phyloP scores from a whole-genome alignment of 768 basidiomycete genomes.

The Termitomyces sp. region DNA sequence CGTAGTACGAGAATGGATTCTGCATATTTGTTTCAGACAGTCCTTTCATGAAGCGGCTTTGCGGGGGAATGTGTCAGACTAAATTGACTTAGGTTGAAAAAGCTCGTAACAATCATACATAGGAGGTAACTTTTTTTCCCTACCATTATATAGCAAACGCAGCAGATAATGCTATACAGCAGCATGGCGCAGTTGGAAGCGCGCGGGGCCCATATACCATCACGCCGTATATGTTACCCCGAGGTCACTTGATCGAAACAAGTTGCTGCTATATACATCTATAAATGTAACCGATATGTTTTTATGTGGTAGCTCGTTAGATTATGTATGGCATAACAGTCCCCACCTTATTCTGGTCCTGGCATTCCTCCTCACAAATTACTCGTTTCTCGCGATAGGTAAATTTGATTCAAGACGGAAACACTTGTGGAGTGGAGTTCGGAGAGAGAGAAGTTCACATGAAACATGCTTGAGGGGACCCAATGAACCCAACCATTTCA shows the following conservation, averaged over 20 bases:
- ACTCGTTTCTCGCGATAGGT: neutral
- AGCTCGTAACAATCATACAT: too few relatives aligned
- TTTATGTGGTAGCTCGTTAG: too few relatives aligned
- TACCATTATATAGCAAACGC: too few relatives aligned
- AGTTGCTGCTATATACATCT: constrained; percentile 13
- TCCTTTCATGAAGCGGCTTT: neutral
- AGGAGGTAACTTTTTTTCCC: too few relatives aligned
- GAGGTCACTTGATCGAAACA: constrained; percentile 12
- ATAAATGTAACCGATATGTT: too few relatives aligned
- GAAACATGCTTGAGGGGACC: too few relatives aligned
- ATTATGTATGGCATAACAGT: too few relatives aligned
- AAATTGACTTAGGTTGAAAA: too few relatives aligned
- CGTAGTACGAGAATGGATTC: neutral
- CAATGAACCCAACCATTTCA: neutral
- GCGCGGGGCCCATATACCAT: constrained; percentile 6
- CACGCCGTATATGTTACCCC: neutral
- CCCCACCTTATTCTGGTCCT: too few relatives aligned
- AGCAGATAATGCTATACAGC: too few relatives aligned
- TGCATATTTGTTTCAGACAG: neutral
- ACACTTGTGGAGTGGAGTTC: neutral
- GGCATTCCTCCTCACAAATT: neutral
- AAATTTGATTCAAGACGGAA: neutral
- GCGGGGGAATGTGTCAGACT: neutral
- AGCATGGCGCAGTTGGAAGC: constrained; percentile 11
- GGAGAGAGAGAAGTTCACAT: too few relatives aligned